These are phyloP conservation scores for Punica granatum DNA, from an alignment of 345 rosid species.

Conservation along the genomic window DNA sequence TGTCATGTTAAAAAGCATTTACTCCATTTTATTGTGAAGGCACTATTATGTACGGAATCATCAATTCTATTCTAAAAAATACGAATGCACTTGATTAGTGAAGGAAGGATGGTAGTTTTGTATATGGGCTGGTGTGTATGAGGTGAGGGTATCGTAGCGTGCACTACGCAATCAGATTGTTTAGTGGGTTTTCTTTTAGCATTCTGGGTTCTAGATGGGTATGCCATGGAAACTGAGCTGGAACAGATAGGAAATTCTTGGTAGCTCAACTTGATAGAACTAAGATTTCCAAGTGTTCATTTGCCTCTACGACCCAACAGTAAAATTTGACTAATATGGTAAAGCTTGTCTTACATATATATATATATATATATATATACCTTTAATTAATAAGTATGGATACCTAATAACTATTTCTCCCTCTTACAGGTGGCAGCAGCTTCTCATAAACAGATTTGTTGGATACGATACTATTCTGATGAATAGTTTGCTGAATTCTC, in stretches of 20 bases:
- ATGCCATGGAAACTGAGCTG: background rate
- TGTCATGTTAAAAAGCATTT: background rate
- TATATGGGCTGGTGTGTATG: background rate
- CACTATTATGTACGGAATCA: background rate
- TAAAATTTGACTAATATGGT: background rate
- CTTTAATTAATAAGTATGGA: background rate
- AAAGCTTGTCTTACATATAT: background rate
- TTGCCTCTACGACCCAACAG: background rate
- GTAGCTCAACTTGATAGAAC: background rate
- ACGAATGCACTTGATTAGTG: background rate
- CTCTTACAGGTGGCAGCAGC: conserved; percentile 95
- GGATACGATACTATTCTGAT: conserved; percentile 98
- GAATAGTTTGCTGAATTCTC: conserved; percentile 82
- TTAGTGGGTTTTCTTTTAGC: background rate
- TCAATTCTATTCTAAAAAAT: background rate
- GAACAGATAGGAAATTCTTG: background rate
- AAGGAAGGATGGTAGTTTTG: background rate
- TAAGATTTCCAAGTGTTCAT: background rate
- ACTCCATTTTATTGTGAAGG: background rate
- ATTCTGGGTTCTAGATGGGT: background rate
- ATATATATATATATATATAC: background rate
- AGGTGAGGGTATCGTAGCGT: background rate
- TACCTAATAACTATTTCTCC: conserved; percentile 8
- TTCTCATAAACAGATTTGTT: conserved; percentile 92
- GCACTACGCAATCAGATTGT: background rate